phyloP scores from a whole-genome alignment of 345 rosid species.

The Nephelium lappaceum region DNA sequence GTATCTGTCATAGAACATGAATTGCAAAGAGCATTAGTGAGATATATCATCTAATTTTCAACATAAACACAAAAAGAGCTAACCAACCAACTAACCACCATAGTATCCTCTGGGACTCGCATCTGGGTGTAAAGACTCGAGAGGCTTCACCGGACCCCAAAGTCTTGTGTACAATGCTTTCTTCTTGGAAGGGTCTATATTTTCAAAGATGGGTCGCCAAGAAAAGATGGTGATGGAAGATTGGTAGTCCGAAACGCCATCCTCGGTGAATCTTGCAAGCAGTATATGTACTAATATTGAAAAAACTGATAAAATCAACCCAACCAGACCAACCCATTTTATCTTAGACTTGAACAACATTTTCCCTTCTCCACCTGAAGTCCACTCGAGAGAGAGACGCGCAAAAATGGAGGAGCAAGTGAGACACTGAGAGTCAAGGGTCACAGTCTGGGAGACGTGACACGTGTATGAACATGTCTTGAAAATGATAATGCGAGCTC shows the following conservation, averaged over 20 bases:
- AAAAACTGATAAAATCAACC: conserved; percentile 70
- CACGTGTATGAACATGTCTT: conserved; percentile 17
- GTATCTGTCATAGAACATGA: conserved; percentile 51
- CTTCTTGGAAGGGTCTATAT: conserved; percentile 57
- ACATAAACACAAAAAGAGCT: too few relatives aligned
- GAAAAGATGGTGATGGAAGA: conserved; percentile 89
- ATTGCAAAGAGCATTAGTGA: too few relatives aligned
- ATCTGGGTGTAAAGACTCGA: conserved; percentile 79
- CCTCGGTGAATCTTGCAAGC: conserved; percentile 81
- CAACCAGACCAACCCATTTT: conserved; percentile 87
- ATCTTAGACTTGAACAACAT: conserved; percentile 68
- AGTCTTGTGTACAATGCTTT: conserved; percentile 72
- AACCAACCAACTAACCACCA: conserved; percentile 53
- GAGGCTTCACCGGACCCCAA: conserved; percentile 81
- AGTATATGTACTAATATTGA: conserved; percentile 79
- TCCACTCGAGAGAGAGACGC: neutral
- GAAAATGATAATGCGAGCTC: neutral
- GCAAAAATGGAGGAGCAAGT: too few relatives aligned
- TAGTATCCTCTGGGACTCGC: conserved; percentile 82
- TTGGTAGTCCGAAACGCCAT: conserved; percentile 73
- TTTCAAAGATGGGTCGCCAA: conserved; percentile 92
- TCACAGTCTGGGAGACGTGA: conserved; percentile 3
- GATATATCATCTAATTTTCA: too few relatives aligned
- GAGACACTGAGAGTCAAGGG: conserved; percentile 21
- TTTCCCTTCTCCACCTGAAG: conserved; percentile 86